phyloP scores from a whole-genome alignment of 2,329 filamentous ascomycete species.

The Fusarium irregulare region DNA sequence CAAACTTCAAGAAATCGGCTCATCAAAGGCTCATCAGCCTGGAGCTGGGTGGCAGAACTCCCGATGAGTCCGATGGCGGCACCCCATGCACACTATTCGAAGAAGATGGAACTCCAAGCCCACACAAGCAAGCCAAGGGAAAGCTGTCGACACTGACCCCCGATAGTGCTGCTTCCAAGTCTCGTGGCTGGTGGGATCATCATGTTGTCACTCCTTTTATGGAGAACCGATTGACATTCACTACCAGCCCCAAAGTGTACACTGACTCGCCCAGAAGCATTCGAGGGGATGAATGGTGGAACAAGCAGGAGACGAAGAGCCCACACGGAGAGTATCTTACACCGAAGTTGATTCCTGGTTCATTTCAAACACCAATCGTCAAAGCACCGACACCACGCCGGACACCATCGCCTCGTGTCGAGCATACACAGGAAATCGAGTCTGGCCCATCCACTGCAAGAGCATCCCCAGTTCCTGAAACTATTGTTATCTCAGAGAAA shows the following conservation, averaged over 20 bases:
- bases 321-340: slow-evolving; percentile 31
- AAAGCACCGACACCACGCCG: slow-evolving; percentile 52
- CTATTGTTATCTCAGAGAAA: slow-evolving; percentile 51
- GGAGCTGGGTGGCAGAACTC: slow-evolving; percentile 45
- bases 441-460: slow-evolving; percentile 39
- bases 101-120: slow-evolving; percentile 67
- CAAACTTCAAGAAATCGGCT: slow-evolving; percentile 51
- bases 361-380: slow-evolving; percentile 51
- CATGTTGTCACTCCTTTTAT: slow-evolving; percentile 77
- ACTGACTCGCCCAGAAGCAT: slow-evolving; percentile 47
- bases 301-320: slow-evolving; percentile 28
- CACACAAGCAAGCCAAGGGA: slow-evolving; percentile 54
- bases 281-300: slow-evolving; percentile 56
- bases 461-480: slow-evolving; percentile 28
- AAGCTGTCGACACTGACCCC: slow-evolving; percentile 54
- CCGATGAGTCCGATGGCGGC: slow-evolving; percentile 62
- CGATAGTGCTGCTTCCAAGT: slow-evolving; percentile 66
- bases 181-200: slow-evolving; percentile 82
- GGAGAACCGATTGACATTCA: slow-evolving; percentile 58
- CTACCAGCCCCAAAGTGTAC: slow-evolving; percentile 52
- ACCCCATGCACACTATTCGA: slow-evolving; percentile 77
- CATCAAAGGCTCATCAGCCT: slow-evolving; percentile 55
- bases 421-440: slow-evolving; percentile 12
- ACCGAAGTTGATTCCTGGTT: slow-evolving; percentile 24
- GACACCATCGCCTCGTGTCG: slow-evolving; percentile 47